Conservation (phyloP, 805 yeast species). For the Hagleromyces aurorensis region DNA sequence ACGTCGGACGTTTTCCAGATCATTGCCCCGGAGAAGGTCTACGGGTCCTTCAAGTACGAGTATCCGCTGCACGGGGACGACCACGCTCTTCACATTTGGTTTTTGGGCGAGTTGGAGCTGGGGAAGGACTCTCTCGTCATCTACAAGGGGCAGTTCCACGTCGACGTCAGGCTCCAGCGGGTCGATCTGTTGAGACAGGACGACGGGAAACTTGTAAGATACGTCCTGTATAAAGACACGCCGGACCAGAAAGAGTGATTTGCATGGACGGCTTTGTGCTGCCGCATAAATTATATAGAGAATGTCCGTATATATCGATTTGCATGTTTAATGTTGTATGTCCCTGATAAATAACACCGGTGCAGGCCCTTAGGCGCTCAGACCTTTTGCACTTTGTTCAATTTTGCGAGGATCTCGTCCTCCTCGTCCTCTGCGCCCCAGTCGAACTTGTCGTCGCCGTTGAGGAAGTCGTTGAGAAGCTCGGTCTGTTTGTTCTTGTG, state of each 20-base stretch:
- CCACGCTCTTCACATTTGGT: conserved; percentile 25
- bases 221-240: conserved; percentile 23
- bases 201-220: conserved; percentile 21
- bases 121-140: conserved; percentile 17
- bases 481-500: conserved; percentile 25
- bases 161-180: conserved; percentile 25
- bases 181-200: conserved; percentile 26
- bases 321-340: neutral
- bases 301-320: neutral
- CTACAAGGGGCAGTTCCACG: conserved; percentile 28
- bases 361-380: neutral
- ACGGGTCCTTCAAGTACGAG: conserved; percentile 25
- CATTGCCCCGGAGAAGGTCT: conserved; percentile 19
- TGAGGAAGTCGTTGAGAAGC: conserved; percentile 24
- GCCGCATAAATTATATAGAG: neutral
- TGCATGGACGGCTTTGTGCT: neutral
- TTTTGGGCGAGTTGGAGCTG: conserved; percentile 24
- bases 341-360: neutral
- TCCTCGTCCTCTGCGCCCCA: conserved; percentile 30
- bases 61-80: conserved; percentile 21
- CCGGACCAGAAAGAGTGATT: neutral
- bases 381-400: conserved; percentile 12
- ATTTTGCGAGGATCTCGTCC: conserved; percentile 16
- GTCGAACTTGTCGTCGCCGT: conserved; percentile 18
- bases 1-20: conserved; percentile 21